These are phyloP conservation scores for Sporodiniella umbellata DNA, from an alignment of 371 early-diverging fungal species.

Conservation along the genomic window DNA sequence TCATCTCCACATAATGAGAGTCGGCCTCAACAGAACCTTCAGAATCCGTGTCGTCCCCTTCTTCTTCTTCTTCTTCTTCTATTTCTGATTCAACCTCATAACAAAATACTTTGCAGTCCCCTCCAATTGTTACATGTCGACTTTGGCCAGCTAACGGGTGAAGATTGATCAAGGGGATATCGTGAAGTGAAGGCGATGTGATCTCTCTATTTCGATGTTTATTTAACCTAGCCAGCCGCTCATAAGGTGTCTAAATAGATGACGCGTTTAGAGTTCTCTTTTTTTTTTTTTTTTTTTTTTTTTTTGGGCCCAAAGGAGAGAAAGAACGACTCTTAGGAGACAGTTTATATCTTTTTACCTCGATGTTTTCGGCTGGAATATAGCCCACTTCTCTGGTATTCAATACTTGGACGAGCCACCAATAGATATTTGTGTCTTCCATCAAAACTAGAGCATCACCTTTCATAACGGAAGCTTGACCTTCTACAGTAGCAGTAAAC, in stretches of 20 bases:
- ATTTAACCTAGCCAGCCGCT: constrained; percentile 87
- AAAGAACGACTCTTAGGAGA: too few relatives aligned
- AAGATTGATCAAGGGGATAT: not conserved
- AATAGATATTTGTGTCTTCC: constrained; percentile 93
- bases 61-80: constrained; percentile 32
- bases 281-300: too few relatives aligned
- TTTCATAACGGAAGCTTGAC: constrained; percentile 88
- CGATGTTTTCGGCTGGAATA: constrained; percentile 95
- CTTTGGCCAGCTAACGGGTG: not conserved
- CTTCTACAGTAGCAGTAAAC: constrained; percentile 92
- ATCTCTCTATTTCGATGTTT: constrained; percentile 77
- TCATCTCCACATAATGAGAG: not conserved
- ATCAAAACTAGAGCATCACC: constrained; percentile 87
- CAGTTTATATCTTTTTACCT: too few relatives aligned
- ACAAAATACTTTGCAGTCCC: constrained; percentile 25
- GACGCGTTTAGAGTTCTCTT: not conserved
- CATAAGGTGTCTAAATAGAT: constrained; percentile 76
- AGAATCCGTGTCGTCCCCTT: constrained; percentile 5
- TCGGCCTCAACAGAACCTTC: not conserved
- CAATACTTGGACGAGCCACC: constrained; percentile 94
- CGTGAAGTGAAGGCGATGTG: constrained; percentile 39
- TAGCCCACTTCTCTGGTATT: constrained; percentile 90
- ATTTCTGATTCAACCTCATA: constrained; percentile 37
- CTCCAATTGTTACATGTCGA: constrained; percentile 36
- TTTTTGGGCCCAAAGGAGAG: too few relatives aligned